A percentile compares a stretch with the other conserved stretches of the same genome.
Evolutionary conservation across 257 asterid species (phyloP).

Genomic region (Primulina tabacum): DNA sequence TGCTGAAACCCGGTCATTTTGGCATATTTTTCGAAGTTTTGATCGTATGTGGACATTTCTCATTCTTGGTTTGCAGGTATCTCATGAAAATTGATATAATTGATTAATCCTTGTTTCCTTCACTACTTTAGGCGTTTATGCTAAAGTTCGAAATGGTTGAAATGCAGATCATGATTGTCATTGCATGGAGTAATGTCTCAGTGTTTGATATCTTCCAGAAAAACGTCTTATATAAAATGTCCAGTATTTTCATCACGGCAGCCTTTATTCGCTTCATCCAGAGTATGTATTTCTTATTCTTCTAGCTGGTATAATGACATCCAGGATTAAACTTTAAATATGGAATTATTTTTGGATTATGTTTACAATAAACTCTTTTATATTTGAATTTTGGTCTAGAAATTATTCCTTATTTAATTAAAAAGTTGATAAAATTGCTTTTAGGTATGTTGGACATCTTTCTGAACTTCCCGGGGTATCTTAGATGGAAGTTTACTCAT

Average conservation of each 20-base stretch:
- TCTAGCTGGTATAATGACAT: slow-evolving; percentile 2
- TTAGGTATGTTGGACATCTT: slow-evolving; percentile 78
- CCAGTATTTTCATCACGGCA: slow-evolving; percentile 92
- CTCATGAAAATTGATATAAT: slow-evolving; percentile 23
- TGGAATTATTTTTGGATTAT: not conserved
- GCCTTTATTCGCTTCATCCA: slow-evolving; percentile 83
- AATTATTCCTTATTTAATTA: slow-evolving; percentile 22
- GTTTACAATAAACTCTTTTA: slow-evolving; percentile 14
- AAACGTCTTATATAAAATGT: slow-evolving; percentile 49
- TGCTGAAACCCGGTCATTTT: slow-evolving; percentile 88
- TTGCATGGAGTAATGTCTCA: slow-evolving; percentile 79
- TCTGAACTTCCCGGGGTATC: slow-evolving; percentile 90
- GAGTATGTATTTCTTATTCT: slow-evolving; percentile 49
- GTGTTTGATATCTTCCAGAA: slow-evolving; percentile 54
- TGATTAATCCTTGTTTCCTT: not conserved
- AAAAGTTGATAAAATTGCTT: slow-evolving; percentile 24
- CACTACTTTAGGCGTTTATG: slow-evolving; percentile 22
- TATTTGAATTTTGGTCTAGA: slow-evolving; percentile 15
- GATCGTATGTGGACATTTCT: slow-evolving; percentile 97
- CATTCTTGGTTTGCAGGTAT: slow-evolving; percentile 77
- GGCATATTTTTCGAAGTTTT: slow-evolving; percentile 93
- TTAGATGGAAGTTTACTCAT: slow-evolving; percentile 77
- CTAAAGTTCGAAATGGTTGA: slow-evolving; percentile 26
- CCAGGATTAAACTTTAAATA: not conserved
- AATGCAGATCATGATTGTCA: slow-evolving; percentile 68